Evolutionary conservation across 202 grass and related monocot species (phyloP), one percentile per base, ranked within the genome.

Genomic region (Musa balbisiana): DNA sequence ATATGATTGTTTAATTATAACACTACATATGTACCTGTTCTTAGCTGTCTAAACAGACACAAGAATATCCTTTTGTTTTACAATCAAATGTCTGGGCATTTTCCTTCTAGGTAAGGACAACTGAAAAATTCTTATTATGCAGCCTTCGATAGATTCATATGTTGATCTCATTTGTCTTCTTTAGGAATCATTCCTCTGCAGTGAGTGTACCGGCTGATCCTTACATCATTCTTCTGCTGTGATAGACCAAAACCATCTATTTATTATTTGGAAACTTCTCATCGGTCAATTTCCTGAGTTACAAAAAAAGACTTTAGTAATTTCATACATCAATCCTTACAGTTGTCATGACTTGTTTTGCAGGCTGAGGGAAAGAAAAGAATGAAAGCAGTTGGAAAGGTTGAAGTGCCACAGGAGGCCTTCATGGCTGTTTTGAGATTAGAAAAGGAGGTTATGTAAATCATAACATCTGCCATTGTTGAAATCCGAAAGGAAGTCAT

Each of bases 361-460:
- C 83, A 97, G 88, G 94, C 94, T 29, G 93, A 93, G 82, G 94
- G 90, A 80, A 97, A 97, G 90, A 97, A 93, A 62, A 93, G 94
- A 76, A 91, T 97, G 90, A 97, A 97, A 89, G 84, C 94, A 52
- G 91, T 97, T 9, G 94, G 94, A 43, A 97, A 83, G 80, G 94
- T 97, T 53, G 94, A 97, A 79, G 90, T 97, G 76, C 94, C 94
- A 55, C 94, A 97, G 80, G 94, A 97, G 81, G 94, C 94, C 80
- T 97, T 93, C 70, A 97, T 97, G 94, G 94, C 94, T 53, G 94
- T 97, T 21, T 73, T 97, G 82, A 91, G 83, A 80, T 83, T 97
- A 72, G 94, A 97, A 55, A 97, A 97, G 76, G 94, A 97, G 83
- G 94, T 97, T 27, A 80, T 97, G 17, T 97, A 82, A 89, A 6